Evolutionary conservation across 192 early-diverging fungal genomes (phyloP).

Genomic region (Pecoramyces ruminantium): DNA sequence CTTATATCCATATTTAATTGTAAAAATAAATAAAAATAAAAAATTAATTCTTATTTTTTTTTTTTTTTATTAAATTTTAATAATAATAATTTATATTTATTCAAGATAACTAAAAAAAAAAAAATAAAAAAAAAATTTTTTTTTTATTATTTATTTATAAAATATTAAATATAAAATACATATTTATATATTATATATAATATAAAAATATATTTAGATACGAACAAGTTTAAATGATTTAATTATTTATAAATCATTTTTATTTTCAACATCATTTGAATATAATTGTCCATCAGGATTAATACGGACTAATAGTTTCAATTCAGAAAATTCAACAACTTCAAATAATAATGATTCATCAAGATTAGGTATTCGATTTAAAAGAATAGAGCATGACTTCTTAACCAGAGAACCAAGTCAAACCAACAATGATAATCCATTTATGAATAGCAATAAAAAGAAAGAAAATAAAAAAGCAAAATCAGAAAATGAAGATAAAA

Average conservation of each 20-base stretch:
- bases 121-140: too few relatives aligned
- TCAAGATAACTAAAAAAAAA: too few relatives aligned
- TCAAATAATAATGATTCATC: not conserved
- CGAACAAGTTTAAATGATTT: conserved; percentile 48
- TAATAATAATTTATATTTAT: too few relatives aligned
- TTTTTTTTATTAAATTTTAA: not conserved
- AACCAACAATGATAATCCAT: not conserved
- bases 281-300: conserved; percentile 1
- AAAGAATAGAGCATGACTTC: not conserved
- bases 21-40: conserved; percentile 13
- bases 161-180: too few relatives aligned
- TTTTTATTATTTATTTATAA: too few relatives aligned
- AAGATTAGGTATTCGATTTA: not conserved
- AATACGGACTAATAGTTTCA: not conserved
- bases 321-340: not conserved
- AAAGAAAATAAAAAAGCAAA: not conserved
- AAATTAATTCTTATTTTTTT: not conserved
- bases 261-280: conserved; percentile 20
- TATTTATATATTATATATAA: too few relatives aligned
- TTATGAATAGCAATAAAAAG: not conserved
- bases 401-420: not conserved
- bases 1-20: conserved; percentile 50
- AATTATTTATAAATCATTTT: conserved; percentile 49
- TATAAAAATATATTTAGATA: conserved; percentile 32
- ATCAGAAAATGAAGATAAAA: not conserved